phyloP scores from a whole-genome alignment of 192 early-diverging fungal species.

The Backusella tuberculispora region DNA sequence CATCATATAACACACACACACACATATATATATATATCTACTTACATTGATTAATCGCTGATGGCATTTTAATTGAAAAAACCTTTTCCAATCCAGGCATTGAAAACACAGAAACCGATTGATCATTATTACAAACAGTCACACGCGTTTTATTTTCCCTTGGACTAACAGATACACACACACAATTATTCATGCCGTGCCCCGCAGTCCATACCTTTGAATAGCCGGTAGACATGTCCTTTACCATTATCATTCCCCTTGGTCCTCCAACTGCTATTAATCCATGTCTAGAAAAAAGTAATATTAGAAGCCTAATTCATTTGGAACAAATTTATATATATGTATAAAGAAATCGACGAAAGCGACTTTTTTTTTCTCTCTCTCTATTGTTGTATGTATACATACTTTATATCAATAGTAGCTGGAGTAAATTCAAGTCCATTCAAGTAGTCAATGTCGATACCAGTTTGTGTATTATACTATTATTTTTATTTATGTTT shows the following conservation, averaged over 20 bases:
- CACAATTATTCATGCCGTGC: slow-evolving; percentile 1
- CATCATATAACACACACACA: no score
- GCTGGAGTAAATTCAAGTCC: not conserved
- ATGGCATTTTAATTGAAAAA: not conserved
- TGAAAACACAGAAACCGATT: slow-evolving; percentile 7
- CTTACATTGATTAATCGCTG: not conserved
- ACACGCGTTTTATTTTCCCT: not conserved
- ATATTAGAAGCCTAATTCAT: not conserved
- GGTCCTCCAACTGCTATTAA: not conserved
- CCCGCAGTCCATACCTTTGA: not conserved
- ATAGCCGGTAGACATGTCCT: not conserved
- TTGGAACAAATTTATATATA: not conserved
- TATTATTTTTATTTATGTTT: not conserved
- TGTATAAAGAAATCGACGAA: not conserved
- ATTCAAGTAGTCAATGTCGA: not conserved
- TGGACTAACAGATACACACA: not conserved
- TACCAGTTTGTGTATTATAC: not conserved
- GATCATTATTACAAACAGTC: not conserved
- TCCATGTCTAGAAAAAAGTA: not conserved
- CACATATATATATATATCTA: not conserved
- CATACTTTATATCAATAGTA: not conserved
- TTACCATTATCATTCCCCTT: not conserved
- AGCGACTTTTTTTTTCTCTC: not conserved
- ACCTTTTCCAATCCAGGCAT: not conserved
- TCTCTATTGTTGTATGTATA: not conserved